Base-by-base conservation (phyloP, 2,329 filamentous ascomycete species). In the Magnaporthales sp. region DNA sequence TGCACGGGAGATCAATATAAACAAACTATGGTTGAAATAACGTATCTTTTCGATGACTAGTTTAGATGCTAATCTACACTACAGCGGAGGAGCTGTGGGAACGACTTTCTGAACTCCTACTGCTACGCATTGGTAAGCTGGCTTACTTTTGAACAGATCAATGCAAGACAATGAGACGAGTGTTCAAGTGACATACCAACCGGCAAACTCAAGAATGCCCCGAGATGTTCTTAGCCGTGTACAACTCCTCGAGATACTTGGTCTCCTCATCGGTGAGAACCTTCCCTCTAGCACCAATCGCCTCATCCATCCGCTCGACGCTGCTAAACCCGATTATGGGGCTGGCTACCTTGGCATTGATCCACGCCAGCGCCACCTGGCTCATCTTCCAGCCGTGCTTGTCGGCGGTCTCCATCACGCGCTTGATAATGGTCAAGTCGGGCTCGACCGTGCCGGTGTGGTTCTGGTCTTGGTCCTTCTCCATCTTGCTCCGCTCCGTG, bases 281-380 rank as follows among this genome's bases (percentile, higher is more conserved):
- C 56, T 83, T 80, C 2, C 77, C 78, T 5, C 77, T 70, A 0
- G 78, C 76, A 2, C 78, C 76, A 22, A 88, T 78, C 1, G 86
- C 85, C 77, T 90, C 86, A 46, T 88, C 84, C 61, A 91, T 83
- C n/a, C 88, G 78, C 67, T 81, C 79, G 38, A 83, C 77, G 66
- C 80, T 89, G 69, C 80, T 84, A 70, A 90, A 78, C 0, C 89
- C 88, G 66, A 89, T 78, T 67, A 90, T 89, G 1, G 86, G 87
- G 70, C 80, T 84, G 27, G 80, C 75, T 6, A 83, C 81, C 61
- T 81, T 78, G 69, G 81, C 79, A 69, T 85, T 77, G 67, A 83
- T 81, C 89, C 89, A 91, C 2, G 86, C 87, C 66, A 88, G 80
- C 1, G 86, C 83, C 24, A 91, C 83, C 67, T 89, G 83, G 61